A percentile compares a stretch with the other conserved stretches of the same genome.
Conservation (phyloP, 352 stramenopile genomes). For the Phytophthora syringae region DNA sequence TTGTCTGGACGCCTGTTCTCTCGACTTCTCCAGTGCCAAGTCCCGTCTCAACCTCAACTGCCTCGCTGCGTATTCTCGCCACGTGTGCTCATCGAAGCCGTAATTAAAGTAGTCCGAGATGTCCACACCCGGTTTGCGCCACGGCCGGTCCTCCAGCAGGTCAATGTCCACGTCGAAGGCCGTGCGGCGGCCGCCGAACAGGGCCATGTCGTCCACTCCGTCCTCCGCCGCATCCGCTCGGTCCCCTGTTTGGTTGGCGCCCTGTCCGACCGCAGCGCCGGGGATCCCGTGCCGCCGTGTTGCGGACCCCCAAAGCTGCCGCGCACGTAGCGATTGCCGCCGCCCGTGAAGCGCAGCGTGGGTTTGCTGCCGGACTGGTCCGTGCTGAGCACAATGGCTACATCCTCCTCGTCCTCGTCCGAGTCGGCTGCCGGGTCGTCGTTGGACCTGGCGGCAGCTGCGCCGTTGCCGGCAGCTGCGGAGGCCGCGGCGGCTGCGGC, state of each 20-base stretch:
- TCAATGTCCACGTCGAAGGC: slow-evolving; percentile 94
- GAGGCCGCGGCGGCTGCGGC: slow-evolving; percentile 16
- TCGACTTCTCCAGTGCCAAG: slow-evolving; percentile 72
- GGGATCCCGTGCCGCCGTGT: slow-evolving; percentile 33
- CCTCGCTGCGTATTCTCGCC: slow-evolving; percentile 79
- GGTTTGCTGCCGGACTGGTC: slow-evolving; percentile 71
- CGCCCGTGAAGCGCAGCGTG: slow-evolving; percentile 79
- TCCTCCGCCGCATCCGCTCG: slow-evolving; percentile 16
- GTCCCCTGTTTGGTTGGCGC: slow-evolving; percentile 26
- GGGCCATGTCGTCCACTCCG: slow-evolving; percentile 71
- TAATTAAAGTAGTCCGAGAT: slow-evolving; percentile 96
- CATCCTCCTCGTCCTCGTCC: slow-evolving; percentile 85
- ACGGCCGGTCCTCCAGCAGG: slow-evolving; percentile 91
- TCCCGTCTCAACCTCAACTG: slow-evolving; percentile 79
- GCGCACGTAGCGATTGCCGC: slow-evolving; percentile 80
- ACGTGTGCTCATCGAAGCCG: slow-evolving; percentile 90
- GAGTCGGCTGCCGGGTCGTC: slow-evolving; percentile 51
- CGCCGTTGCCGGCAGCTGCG: slow-evolving; percentile 5
- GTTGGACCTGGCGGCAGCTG: slow-evolving; percentile 6
- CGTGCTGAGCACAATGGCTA: slow-evolving; percentile 80
- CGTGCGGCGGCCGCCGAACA: slow-evolving; percentile 85
- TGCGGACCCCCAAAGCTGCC: slow-evolving; percentile 55
- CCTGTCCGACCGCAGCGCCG: slow-evolving; percentile 4
- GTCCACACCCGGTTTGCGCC: slow-evolving; percentile 91
- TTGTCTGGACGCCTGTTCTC: slow-evolving; percentile 84